These are phyloP conservation scores for Pseudozyma pruni DNA, from an alignment of 1,284 basidiomycete genomes.

Conservation along the genomic window DNA sequence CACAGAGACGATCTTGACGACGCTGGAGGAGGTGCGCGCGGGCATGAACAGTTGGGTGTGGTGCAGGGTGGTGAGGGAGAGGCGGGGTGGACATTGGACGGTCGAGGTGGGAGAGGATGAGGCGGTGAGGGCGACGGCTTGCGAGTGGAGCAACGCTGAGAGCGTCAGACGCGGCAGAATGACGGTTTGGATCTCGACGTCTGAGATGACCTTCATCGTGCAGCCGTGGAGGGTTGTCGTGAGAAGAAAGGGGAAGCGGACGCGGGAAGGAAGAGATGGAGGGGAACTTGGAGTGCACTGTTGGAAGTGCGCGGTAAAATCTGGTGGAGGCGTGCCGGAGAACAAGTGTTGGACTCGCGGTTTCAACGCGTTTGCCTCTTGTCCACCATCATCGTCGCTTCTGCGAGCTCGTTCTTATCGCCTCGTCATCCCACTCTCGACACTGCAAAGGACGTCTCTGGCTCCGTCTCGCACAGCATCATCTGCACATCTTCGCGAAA, in stretches of 20 bases:
- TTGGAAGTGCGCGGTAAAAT: too few relatives aligned
- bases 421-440: too few relatives aligned
- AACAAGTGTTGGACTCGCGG: conserved; percentile 6
- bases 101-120: neutral
- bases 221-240: too few relatives aligned
- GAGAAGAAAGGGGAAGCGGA: too few relatives aligned
- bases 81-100: conserved; percentile 19
- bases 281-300: too few relatives aligned
- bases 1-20: conserved; percentile 30
- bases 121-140: conserved; percentile 12
- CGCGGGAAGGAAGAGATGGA: too few relatives aligned
- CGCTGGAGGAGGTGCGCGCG: conserved; percentile 10
- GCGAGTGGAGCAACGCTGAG: neutral
- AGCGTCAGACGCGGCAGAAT: neutral
- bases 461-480: too few relatives aligned
- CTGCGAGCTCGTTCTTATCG: too few relatives aligned
- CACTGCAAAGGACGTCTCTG: too few relatives aligned
- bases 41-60: conserved; percentile 44
- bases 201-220: conserved; percentile 5
- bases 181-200: neutral
- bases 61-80: conserved; percentile 1
- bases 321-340: too few relatives aligned
- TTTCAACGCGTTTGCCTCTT: too few relatives aligned
- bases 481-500: neutral
- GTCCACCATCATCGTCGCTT: too few relatives aligned